Evolutionary conservation across 164 flowering plant species (phyloP), one percentile per base, ranked within the genome.

Genomic region (Umbellularia californica): DNA sequence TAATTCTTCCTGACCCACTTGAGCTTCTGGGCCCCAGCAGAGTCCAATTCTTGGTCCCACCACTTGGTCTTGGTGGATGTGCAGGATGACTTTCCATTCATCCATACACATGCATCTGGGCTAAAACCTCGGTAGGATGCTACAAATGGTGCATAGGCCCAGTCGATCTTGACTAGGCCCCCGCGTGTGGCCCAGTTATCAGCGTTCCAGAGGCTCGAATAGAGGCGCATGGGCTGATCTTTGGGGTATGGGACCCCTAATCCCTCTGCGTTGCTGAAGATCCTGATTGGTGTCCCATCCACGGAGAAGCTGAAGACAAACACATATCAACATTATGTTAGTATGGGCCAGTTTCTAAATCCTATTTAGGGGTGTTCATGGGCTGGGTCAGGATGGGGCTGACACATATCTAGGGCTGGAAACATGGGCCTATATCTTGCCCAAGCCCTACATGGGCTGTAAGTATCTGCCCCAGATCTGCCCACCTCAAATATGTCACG

Each of bases 1-100:
- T 69, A 69, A 69, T 69, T 69, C 68, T 72, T 63, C 23, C 68
- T 70, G 24, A 62, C 75, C 75, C 75, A 75, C 41, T 72, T 50
- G 9, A 79, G 69, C 14, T 73, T 76, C 23, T 55, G 62, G 24
- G 55, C 67, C 41, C 70, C 62, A 23, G 52, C n/a, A 23, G 79
- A 25, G 50, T 76, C 81, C 51, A 76, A 63, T 2, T 50, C 69
- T 35, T 79, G 74, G 23, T 52, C 62, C 47, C 67, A 25, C 79
- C 81, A 76, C 20, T 15, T 28, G 11, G 41, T 6, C 19, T 28
- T 66, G 3, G 72, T 25, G 5, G 66, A 3, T 2, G 66, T 25
- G 74, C 74, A 71, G 5, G 50, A 58, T 3, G 74, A 33, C 27
- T 27, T 20, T 19, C 66, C 74, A 12, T 50, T 25, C 3, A 24